A percentile compares a stretch with the other conserved stretches of the same genome.
These are phyloP conservation scores for Microglena sp. DNA, from an alignment of 139 green algal species.

Conservation along the genomic window DNA sequence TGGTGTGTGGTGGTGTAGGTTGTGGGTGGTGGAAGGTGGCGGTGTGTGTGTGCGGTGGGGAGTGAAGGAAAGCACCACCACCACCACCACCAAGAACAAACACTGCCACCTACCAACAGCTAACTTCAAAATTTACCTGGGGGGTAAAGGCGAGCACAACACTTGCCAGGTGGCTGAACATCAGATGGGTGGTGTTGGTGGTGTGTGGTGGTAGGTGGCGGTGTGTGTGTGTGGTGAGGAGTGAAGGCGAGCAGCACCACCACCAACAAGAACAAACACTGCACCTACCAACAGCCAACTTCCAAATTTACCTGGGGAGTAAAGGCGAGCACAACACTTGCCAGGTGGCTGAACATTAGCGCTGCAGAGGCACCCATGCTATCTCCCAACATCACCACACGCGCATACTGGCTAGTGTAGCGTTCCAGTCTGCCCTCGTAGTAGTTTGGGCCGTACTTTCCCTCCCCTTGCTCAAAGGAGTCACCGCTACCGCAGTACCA, in stretches of 20 bases:
- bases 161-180: neutral
- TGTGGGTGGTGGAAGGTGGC: too few relatives aligned
- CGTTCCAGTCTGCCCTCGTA: slow-evolving; percentile 11
- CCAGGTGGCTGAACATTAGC: slow-evolving; percentile 68
- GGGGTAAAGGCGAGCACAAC: neutral
- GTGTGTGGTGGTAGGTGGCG: too few relatives aligned
- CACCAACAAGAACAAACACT: neutral
- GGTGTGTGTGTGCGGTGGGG: too few relatives aligned
- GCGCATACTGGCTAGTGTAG: slow-evolving; percentile 20
- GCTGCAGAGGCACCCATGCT: slow-evolving; percentile 81
- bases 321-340: slow-evolving; percentile 76
- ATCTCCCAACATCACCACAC: slow-evolving; percentile 82
- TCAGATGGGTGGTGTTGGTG: too few relatives aligned
- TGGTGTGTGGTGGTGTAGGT: too few relatives aligned
- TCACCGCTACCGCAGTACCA: slow-evolving; percentile 61
- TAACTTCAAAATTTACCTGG: neutral
- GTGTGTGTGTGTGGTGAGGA: too few relatives aligned
- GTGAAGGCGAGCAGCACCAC: too few relatives aligned
- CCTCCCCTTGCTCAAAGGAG: neutral
- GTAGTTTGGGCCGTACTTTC: neutral
- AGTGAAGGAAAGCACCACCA: too few relatives aligned
- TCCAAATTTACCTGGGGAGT: slow-evolving; percentile 61
- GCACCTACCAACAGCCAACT: too few relatives aligned
- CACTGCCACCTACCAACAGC: too few relatives aligned
- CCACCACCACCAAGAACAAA: neutral